Conservation (phyloP, 202 grass and related monocot genomes). For the Setaria italica region DNA sequence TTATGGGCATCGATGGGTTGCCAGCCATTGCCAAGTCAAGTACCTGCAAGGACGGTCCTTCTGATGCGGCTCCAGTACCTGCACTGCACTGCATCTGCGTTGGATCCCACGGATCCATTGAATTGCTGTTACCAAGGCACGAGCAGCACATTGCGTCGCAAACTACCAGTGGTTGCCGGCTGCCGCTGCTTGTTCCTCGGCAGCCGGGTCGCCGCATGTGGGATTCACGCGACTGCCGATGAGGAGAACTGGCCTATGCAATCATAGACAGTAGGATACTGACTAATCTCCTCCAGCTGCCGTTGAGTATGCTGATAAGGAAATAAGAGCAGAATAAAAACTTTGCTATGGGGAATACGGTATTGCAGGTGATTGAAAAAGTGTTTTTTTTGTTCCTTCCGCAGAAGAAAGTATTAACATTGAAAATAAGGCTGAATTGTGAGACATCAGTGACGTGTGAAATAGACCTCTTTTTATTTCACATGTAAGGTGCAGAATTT, state of each 20-base stretch:
- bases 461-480: background rate
- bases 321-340: background rate
- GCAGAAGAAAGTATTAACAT: background rate
- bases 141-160: constrained; percentile 4
- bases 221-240: constrained; percentile 12
- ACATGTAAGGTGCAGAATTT: background rate
- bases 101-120: constrained; percentile 43
- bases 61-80: constrained; percentile 45
- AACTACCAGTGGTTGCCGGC: constrained; percentile 19
- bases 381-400: background rate
- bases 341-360: background rate
- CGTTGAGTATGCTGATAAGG: background rate
- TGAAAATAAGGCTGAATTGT: background rate
- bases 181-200: constrained; percentile 38
- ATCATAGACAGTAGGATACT: constrained; percentile 6
- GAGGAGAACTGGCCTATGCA: constrained; percentile 8
- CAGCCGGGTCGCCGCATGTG: constrained; percentile 50
- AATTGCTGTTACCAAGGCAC: background rate
- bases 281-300: background rate
- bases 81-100: constrained; percentile 28
- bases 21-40: constrained; percentile 49
- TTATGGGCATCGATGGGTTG: constrained; percentile 44
- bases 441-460: background rate
- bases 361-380: background rate
- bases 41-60: constrained; percentile 65